Evolutionary conservation across 345 rosid genomes (phyloP).

Genomic region (Citrus cavaleriei): DNA sequence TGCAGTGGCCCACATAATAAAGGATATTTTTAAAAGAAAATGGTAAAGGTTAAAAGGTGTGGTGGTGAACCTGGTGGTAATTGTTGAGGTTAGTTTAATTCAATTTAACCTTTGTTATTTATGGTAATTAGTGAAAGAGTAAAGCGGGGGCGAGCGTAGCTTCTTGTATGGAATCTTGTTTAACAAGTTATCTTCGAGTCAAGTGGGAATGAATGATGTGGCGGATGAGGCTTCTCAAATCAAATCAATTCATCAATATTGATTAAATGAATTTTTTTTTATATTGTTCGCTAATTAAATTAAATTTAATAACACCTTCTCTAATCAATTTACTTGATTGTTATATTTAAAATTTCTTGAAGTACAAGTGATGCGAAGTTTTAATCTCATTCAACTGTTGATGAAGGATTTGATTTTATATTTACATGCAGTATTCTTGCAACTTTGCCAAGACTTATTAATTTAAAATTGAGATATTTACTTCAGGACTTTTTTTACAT

Average conservation of each 20-base stretch:
- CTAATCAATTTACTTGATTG: neutral
- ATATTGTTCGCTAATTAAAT: neutral
- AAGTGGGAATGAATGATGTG: neutral
- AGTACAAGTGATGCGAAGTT: too few relatives aligned
- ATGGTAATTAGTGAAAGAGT: neutral
- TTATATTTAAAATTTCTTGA: too few relatives aligned
- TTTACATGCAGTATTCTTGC: too few relatives aligned
- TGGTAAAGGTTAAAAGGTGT: neutral
- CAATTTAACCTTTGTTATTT: neutral
- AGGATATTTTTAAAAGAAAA: neutral
- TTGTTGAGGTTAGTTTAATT: neutral
- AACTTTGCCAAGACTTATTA: too few relatives aligned
- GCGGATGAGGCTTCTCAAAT: neutral
- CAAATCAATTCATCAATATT: neutral
- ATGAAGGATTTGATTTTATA: too few relatives aligned
- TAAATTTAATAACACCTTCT: neutral
- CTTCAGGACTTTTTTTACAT: too few relatives aligned
- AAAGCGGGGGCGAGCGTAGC: neutral
- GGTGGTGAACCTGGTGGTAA: neutral
- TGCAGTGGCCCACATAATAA: conserved; percentile 11
- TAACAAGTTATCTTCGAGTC: neutral
- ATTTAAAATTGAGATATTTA: too few relatives aligned
- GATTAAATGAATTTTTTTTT: neutral
- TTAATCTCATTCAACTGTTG: too few relatives aligned
- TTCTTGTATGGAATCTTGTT: neutral